Percentiles rank a stretch among this genome's conserved stretches.
phyloP scores from a whole-genome alignment of 108 stramenopile species.

The Asterionellopsis glacialis region DNA sequence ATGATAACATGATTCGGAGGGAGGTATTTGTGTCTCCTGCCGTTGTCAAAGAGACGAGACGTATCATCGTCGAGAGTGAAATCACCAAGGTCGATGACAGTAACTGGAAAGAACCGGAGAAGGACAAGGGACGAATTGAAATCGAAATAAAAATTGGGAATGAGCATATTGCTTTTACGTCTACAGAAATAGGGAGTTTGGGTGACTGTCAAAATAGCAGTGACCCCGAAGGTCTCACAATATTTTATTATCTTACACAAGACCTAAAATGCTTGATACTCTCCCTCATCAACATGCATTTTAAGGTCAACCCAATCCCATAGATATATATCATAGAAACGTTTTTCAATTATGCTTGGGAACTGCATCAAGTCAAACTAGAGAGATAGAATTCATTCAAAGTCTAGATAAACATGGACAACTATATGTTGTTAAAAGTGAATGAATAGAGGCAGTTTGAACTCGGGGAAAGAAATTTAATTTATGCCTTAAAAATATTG shows the following conservation, averaged over 20 bases:
- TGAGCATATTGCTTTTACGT: conserved; percentile 86
- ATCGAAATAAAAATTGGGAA: conserved; percentile 84
- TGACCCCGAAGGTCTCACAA: conserved; percentile 75
- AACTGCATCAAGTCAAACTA: background rate
- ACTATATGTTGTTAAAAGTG: too few relatives aligned
- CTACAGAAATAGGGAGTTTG: conserved; percentile 75
- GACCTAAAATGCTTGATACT: conserved; percentile 85
- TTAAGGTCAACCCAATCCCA: conserved; percentile 76
- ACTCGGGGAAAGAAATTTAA: too few relatives aligned
- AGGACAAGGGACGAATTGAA: conserved; percentile 49
- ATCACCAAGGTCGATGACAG: conserved; percentile 61
- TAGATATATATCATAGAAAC: background rate
- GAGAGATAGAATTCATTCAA: background rate
- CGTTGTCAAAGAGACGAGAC: conserved; percentile 68
- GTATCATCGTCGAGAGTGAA: conserved; percentile 53
- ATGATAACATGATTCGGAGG: conserved; percentile 79
- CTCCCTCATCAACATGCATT: conserved; percentile 80
- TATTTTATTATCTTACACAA: conserved; percentile 83
- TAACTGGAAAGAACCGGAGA: conserved; percentile 69
- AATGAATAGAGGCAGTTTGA: too few relatives aligned
- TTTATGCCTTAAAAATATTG: too few relatives aligned
- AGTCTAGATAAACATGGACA: background rate
- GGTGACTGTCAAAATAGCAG: conserved; percentile 64
- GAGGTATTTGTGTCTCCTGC: conserved; percentile 69
- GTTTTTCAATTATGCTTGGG: background rate